Base-by-base conservation (phyloP, 495 filamentous ascomycete genomes). In the Aspergillus leporis region DNA sequence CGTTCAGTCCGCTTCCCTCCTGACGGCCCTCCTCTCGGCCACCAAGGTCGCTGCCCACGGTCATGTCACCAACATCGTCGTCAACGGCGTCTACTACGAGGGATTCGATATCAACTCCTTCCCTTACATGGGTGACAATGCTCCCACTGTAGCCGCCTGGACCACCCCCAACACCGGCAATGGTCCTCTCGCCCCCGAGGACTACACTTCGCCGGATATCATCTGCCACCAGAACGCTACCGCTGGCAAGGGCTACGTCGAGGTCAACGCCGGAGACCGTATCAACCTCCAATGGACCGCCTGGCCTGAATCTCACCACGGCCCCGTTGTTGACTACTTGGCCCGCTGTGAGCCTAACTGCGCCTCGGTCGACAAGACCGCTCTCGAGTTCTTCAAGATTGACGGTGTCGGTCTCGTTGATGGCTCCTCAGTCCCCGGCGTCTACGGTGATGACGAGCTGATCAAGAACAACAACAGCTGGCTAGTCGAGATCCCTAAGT, bases 341-440 rank as follows among this genome's bases (percentile, higher is more conserved):
- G 88, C 87, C 32, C 72, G 78, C 47, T 90, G 87, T 77, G 77
- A 80, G 57, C 83, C 81, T 23, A 68, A 77, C 38, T 88, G 86
- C 73, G 74, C 80, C 56, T 79, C 69, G 0, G 85, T 81, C 34
- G 77, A 87, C 72, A 82, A 84, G 67, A 78, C 72, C 3, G 62
- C 66, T 0, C 79, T 90, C 19, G 63, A 82, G 53, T 91, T 84
- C 74, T 87, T 90, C 80, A 89, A 89, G 83, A 86, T 91, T 61
- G 79, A 77, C 60, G 78, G 80, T 31, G 74, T 76, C 5, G 88
- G 85, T 40, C 76, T 87, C 40, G 62, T 82, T 58, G 65, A 75
- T 61, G 75, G 75, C 51, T 65, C 75, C 9, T 53, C 55, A 52
- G 61, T 62, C 28, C 78, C 77, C 18, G 85, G 84, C 7, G 73